Evolutionary conservation across 345 rosid species (phyloP).

Genomic region (Pseudoturritis turrita): DNA sequence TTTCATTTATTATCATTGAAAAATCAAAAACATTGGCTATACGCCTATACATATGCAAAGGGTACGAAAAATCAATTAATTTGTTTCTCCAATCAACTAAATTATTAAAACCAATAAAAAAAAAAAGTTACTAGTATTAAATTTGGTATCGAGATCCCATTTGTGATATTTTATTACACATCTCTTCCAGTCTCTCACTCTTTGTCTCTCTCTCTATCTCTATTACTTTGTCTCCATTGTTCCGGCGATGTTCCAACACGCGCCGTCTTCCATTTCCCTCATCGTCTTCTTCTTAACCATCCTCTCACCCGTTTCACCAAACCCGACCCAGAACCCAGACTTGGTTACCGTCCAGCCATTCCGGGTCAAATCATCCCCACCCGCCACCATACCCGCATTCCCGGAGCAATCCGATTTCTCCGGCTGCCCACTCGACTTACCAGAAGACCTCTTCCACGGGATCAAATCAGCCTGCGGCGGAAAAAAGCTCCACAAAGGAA

Average conservation of each 20-base stretch:
- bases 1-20: background rate
- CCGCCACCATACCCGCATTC: slow-evolving; percentile 86
- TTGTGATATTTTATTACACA: slow-evolving; percentile 21
- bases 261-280: slow-evolving; percentile 17
- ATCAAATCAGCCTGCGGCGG: slow-evolving; percentile 55
- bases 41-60: too few relatives aligned
- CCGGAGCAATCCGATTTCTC: slow-evolving; percentile 73
- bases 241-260: slow-evolving; percentile 41
- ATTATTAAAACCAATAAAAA: background rate
- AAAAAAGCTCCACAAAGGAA: slow-evolving; percentile 42
- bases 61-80: background rate
- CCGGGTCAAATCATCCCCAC: slow-evolving; percentile 42
- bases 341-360: slow-evolving; percentile 44
- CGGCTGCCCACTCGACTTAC: slow-evolving; percentile 69
- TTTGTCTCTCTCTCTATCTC: background rate
- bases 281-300: slow-evolving; percentile 23
- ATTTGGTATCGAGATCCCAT: slow-evolving; percentile 9
- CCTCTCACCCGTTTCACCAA: slow-evolving; percentile 14
- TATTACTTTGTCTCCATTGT: background rate
- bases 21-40: too few relatives aligned
- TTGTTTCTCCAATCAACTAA: background rate
- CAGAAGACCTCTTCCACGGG: slow-evolving; percentile 60
- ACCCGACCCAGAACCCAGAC: slow-evolving; percentile 40
- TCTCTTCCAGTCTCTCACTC: slow-evolving; percentile 23
- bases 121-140: background rate